phyloP scores from a whole-genome alignment of 495 filamentous ascomycete species.

The Penicillium herquei region DNA sequence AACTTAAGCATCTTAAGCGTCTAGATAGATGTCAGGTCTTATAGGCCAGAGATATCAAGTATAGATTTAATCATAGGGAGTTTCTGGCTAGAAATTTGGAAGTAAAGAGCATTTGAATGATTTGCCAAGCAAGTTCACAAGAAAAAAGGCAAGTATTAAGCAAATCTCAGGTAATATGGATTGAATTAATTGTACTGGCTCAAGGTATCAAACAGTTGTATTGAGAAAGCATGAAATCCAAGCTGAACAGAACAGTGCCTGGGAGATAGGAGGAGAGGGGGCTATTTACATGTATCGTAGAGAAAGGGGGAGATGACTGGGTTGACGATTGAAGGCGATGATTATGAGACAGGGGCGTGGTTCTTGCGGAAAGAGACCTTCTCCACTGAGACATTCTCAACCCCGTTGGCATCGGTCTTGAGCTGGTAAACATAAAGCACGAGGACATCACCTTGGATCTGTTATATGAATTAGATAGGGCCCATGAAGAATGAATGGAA shows the following conservation, averaged over 20 bases:
- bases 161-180: background rate
- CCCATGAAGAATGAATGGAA: too few species aligned
- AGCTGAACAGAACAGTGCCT: background rate
- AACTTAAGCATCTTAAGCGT: too few species aligned
- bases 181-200: constrained; percentile 5
- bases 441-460: constrained; percentile 97
- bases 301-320: background rate
- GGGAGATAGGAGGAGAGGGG: constrained; percentile 1
- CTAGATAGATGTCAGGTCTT: too few species aligned
- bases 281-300: constrained; percentile 34
- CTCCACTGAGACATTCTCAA: constrained; percentile 91
- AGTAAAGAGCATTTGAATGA: too few species aligned
- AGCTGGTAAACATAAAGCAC: constrained; percentile 98
- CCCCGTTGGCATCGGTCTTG: constrained; percentile 82
- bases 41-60: too few species aligned
- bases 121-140: too few species aligned
- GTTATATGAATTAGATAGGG: background rate
- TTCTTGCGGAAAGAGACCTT: constrained; percentile 98
- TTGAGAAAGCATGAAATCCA: constrained; percentile 14
- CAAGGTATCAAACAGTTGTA: constrained; percentile 20
- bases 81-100: too few species aligned
- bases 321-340: background rate
- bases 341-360: constrained; percentile 28
- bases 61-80: too few species aligned
- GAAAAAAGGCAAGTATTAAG: too few species aligned